Evolutionary conservation across 345 rosid species (phyloP).

Genomic region (Clarkia xantiana): DNA sequence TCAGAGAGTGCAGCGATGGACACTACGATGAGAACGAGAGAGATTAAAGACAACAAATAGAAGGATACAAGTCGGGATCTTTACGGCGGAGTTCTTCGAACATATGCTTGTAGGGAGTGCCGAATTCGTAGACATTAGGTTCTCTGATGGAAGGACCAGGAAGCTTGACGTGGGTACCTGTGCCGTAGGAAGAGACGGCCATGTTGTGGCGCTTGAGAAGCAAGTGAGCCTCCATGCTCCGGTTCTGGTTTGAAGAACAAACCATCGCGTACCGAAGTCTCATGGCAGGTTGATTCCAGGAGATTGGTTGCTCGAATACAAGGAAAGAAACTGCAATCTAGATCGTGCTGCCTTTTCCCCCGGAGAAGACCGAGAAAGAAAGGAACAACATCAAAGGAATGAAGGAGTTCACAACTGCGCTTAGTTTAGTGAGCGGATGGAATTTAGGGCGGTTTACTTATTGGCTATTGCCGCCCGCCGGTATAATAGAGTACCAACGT

Average conservation of each 20-base stretch:
- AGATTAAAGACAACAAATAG: not conserved
- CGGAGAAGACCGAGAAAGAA: too few relatives aligned
- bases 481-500: too few relatives aligned
- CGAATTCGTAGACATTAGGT: conserved; percentile 87
- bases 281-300: conserved; percentile 21
- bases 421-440: too few relatives aligned
- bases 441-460: too few relatives aligned
- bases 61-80: conserved; percentile 84
- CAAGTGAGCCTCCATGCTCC: conserved; percentile 55
- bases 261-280: conserved; percentile 77
- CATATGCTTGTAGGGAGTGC: conserved; percentile 95
- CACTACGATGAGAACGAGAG: not conserved
- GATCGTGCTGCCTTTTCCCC: too few relatives aligned
- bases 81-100: conserved; percentile 90
- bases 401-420: too few relatives aligned
- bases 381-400: too few relatives aligned
- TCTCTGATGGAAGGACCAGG: conserved; percentile 84
- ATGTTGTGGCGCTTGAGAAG: conserved; percentile 78
- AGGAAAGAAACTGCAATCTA: too few relatives aligned
- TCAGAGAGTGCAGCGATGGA: too few relatives aligned
- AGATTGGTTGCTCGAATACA: too few relatives aligned
- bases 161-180: conserved; percentile 80
- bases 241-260: conserved; percentile 14
- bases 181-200: conserved; percentile 89
- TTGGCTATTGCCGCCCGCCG: too few relatives aligned